These are phyloP conservation scores for Saxispiralis lemnorum DNA, from an alignment of 495 filamentous ascomycete species.

Conservation along the genomic window DNA sequence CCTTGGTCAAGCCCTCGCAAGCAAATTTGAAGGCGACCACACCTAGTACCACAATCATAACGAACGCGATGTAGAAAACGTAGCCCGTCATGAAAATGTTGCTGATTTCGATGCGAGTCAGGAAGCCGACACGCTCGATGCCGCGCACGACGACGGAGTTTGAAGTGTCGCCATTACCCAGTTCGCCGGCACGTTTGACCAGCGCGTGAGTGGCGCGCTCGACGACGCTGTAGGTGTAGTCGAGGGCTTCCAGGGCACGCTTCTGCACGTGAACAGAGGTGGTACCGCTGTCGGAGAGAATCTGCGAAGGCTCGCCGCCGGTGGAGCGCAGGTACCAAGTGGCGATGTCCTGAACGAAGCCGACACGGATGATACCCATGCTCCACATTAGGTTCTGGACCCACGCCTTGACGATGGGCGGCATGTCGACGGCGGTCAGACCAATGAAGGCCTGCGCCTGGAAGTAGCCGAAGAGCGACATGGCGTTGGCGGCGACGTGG, in stretches of 20 bases:
- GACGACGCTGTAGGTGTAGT: conserved; percentile 25
- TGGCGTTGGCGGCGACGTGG: conserved; percentile 80
- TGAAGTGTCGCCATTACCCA: conserved; percentile 9
- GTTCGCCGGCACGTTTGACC: background rate
- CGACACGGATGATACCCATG: conserved; percentile 85
- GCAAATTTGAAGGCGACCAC: conserved; percentile 65
- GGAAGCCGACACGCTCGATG: conserved; percentile 81
- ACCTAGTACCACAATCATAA: conserved; percentile 49
- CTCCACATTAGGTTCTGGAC: conserved; percentile 98
- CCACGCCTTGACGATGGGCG: conserved; percentile 82
- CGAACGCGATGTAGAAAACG: conserved; percentile 75
- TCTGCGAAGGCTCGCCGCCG: conserved; percentile 66
- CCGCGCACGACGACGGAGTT: conserved; percentile 57
- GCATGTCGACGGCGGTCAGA: conserved; percentile 66
- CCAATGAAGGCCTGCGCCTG: conserved; percentile 93
- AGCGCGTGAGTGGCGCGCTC: conserved; percentile 23
- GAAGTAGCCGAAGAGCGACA: conserved; percentile 90
- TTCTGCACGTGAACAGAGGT: conserved; percentile 78
- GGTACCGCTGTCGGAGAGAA: conserved; percentile 53
- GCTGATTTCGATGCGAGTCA: conserved; percentile 65
- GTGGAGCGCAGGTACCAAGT: conserved; percentile 96
- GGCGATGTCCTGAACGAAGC: conserved; percentile 71
- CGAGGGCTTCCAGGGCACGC: conserved; percentile 30
- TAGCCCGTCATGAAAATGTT: conserved; percentile 91
- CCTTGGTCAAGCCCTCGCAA: conserved; percentile 54